Base-by-base conservation (phyloP, 108 stramenopile genomes). In the Nitzschia sp. region DNA sequence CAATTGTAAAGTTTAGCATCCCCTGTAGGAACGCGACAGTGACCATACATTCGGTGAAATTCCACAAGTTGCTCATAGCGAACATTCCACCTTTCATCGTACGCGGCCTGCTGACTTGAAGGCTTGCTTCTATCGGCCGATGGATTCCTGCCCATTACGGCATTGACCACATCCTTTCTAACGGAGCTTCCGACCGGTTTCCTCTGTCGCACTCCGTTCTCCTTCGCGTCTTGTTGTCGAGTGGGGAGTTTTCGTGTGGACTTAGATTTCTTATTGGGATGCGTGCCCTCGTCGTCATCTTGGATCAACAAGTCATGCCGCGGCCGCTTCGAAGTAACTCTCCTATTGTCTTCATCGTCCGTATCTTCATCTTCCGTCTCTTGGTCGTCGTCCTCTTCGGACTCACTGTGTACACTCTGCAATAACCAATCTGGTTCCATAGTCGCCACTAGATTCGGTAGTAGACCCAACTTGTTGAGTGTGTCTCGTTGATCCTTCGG, bases 21-120 rank as follows among this genome's bases (percentile, higher is more conserved):
- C 6, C 26, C 15, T 23, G 61, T 38, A 17, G 79, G 69, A 34
- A 80, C 80, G 21, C 45, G 57, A 32, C 58, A 62, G 46, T 81
- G 66, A 13, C 80, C 80, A 46, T 76, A 33, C 21, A 59, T n/a
- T 46, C 61, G 35, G 18, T 61, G 56, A 56, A 64, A 76, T 11
- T 13, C 33, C n/a, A 54, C 15, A 9, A 82, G 73, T 18, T 70
- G 46, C 9, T 64, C 38, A 54, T 59, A 74, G 3, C 59, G 60
- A 27, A 56, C 51, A 15, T 63, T 49, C 80, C 80, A 80, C n/a
- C n/a, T n/a, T n/a, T n/a, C n/a, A n/a, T n/a, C n/a, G n/a, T n/a
- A n/a, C n/a, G n/a, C n/a, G n/a, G n/a, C n/a, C n/a, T n/a, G n/a
- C n/a, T n/a, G n/a, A n/a, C n/a, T n/a, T n/a, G n/a, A n/a, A n/a